Evolutionary conservation across 2,329 filamentous ascomycete genomes (phyloP), one percentile per base, ranked within the genome.

Genomic region (Aspergillus oerlinghausenensis): DNA sequence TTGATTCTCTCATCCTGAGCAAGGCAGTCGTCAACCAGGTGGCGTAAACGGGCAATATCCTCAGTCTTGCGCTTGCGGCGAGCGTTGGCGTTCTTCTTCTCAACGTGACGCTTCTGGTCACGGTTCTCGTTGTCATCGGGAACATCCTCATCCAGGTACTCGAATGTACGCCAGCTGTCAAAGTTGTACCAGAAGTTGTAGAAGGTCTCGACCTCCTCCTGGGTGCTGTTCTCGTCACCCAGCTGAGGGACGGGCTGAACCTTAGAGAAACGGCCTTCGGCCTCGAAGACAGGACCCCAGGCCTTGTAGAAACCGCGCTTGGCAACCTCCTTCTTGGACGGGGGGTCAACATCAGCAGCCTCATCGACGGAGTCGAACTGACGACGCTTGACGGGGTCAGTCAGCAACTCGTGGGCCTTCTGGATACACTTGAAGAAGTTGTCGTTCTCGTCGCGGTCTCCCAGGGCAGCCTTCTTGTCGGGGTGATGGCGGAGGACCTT

Each of bases 111-210:
- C 83, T 97, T 97, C 82, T 99, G 94, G 79, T 97, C 93, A 75
- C 94, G 92, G 82, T 92, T 96, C 81, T 97, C 94, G 76, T 94
- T 96, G 82, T 99, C 94, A 71, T 99, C 94, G 43, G 94, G 94
- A 29, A 99, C 93, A 73, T 99, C 94, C 81, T 99, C 94, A 72
- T 99, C 94, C 58, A 96, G 89, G 78, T 99, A 99, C 80, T 99
- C 94, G 70, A 99, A 99, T 2, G 89, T 87, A 60, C 94, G 84
- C 94, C 94, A 99, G 76, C 89, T 94, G 83, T 99, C 94, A 69
- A 99, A 96, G 83, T 93, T 95, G 83, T 97, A 99, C 88, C 90
- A 99, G 82, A 97, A 99, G 84, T 99, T 96, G 85, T 99, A 99
- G 77, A 99, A 99, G 54, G 82, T 81, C 72, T 97, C 92, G 49